phyloP scores from a whole-genome alignment of 2,329 filamentous ascomycete genomes.

The Fusarium armeniacum region DNA sequence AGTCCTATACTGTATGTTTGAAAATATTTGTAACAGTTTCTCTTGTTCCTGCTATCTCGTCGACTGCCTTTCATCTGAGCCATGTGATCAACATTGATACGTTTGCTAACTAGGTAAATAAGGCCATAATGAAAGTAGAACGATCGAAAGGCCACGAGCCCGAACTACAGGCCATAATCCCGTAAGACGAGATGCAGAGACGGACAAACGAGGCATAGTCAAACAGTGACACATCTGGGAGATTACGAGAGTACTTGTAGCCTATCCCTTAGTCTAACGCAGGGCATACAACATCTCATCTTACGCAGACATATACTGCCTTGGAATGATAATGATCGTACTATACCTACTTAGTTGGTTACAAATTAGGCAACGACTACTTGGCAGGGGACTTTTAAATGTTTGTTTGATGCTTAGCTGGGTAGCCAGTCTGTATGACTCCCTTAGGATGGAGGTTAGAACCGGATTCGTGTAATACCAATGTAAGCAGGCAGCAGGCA shows the following conservation, averaged over 20 bases:
- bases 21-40: not conserved
- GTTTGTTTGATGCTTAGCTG: not conserved
- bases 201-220: not conserved
- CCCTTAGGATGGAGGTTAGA: not conserved
- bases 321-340: not conserved
- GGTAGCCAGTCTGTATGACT: conserved; percentile 7
- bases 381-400: not conserved
- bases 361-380: conserved; percentile 10
- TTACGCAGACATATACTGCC: not conserved
- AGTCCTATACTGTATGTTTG: not conserved
- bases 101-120: not conserved
- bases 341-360: not conserved
- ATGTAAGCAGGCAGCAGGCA: conserved; percentile 10
- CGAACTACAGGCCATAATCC: not conserved
- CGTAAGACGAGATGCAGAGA: not conserved
- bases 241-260: not conserved
- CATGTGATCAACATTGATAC: not conserved
- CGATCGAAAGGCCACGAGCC: not conserved
- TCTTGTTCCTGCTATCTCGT: not conserved
- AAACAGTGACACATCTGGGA: not conserved
- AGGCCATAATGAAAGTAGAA: not conserved
- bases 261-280: not conserved
- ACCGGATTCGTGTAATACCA: not conserved
- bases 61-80: not conserved
- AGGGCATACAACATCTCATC: not conserved